Evolutionary conservation across 2,329 filamentous ascomycete genomes (phyloP).

Genomic region (Fusarium setosum): DNA sequence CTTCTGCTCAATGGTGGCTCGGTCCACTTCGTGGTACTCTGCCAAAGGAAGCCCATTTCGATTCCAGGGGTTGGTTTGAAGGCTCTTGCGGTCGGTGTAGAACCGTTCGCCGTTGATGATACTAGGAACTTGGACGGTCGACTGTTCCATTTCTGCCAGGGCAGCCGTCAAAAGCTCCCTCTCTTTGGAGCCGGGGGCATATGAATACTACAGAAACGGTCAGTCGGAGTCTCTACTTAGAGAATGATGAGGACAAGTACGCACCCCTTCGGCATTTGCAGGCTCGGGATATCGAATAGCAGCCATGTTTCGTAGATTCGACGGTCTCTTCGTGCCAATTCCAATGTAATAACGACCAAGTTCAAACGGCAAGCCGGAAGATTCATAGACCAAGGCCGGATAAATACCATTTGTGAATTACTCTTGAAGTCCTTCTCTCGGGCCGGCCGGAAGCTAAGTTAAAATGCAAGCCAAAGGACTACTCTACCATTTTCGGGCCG

Average conservation of each 20-base stretch:
- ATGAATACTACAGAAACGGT: background rate
- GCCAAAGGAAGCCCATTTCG: background rate
- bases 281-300: slow-evolving; percentile 8
- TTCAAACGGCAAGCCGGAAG: too few relatives aligned
- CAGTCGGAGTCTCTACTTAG: background rate
- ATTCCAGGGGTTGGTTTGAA: slow-evolving; percentile 6
- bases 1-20: background rate
- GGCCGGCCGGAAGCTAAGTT: too few relatives aligned
- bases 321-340: too few relatives aligned
- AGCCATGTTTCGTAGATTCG: background rate
- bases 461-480: too few relatives aligned
- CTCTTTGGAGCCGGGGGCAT: background rate
- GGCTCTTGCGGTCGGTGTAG: slow-evolving; percentile 4
- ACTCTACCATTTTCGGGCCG: too few relatives aligned
- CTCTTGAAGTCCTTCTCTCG: too few relatives aligned
- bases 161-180: background rate
- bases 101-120: slow-evolving; percentile 11
- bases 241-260: background rate
- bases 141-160: slow-evolving; percentile 3
- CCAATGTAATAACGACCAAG: too few relatives aligned
- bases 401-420: too few relatives aligned
- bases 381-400: too few relatives aligned
- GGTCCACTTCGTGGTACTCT: slow-evolving; percentile 9
- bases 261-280: slow-evolving; percentile 6
- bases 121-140: background rate